Conservation (phyloP, 495 filamentous ascomycete species). For the Penicillium soppii region DNA sequence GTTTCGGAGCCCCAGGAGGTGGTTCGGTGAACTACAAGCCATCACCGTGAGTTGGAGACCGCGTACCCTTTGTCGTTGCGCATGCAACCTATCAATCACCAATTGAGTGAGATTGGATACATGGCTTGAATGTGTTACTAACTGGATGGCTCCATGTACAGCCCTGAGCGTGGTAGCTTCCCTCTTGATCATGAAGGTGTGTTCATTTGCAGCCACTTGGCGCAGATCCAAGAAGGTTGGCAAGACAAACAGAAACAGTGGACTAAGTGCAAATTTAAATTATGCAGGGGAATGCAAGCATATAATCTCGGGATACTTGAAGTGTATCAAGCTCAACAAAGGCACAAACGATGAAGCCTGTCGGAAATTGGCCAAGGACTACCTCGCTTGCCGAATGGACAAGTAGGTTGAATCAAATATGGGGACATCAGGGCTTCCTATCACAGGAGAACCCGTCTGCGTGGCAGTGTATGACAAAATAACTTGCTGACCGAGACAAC, state of each 20-base stretch:
- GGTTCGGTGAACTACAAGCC: slow-evolving; percentile 69
- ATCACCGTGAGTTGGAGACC: slow-evolving; percentile 61
- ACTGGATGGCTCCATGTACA: slow-evolving; percentile 26
- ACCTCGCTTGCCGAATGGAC: slow-evolving; percentile 92
- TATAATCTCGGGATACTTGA: slow-evolving; percentile 78
- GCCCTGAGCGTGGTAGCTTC: slow-evolving; percentile 93
- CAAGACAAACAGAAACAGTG: background rate
- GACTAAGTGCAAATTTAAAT: background rate
- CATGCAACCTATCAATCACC: background rate
- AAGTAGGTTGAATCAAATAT: slow-evolving; percentile 55
- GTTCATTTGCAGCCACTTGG: background rate
- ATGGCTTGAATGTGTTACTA: background rate
- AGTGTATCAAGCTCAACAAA: slow-evolving; percentile 75
- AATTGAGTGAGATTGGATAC: background rate
- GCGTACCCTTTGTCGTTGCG: background rate
- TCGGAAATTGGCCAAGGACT: slow-evolving; percentile 79
- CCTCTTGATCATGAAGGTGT: slow-evolving; percentile 93
- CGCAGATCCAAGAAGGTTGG: background rate
- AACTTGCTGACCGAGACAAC: slow-evolving; percentile 5
- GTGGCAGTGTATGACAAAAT: background rate
- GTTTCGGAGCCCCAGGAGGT: slow-evolving; percentile 78
- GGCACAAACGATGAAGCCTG: slow-evolving; percentile 87
- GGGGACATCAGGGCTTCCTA: too few species aligned
- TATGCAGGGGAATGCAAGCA: slow-evolving; percentile 90
- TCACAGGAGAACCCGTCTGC: background rate